Base-by-base conservation (phyloP, 495 filamentous ascomycete genomes). In the Platismatia glauca region DNA sequence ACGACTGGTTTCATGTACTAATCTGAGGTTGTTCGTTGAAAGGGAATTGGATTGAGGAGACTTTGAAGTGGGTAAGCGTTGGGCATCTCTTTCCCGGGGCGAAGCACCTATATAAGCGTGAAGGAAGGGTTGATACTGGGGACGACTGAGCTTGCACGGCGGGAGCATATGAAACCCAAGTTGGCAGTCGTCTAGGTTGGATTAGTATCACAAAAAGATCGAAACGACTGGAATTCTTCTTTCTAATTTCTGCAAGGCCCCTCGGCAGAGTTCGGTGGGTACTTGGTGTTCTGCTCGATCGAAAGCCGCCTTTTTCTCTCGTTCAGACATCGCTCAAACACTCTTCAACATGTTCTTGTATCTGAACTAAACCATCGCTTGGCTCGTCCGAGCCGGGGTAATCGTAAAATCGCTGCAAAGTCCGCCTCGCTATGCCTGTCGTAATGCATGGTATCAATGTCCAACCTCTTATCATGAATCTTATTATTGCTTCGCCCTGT, bases 341-440 rank as follows among this genome's bases (percentile, higher is more conserved):
- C 22, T 27, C n/a, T 27, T 24, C n/a, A 22, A 48, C 12, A 48
- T 0, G 1, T 13, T 48, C n/a, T 8, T 48, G 22, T 27, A 27
- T 48, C 16, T 48, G 8, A 11, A 24, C 27, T 1, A 55, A 61
- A 35, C 34, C n/a, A 34, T 63, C 61, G 55, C 61, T 31, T 63
- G 61, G 61, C 55, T 63, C 61, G 29, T 50, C 39, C 29, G 55
- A 63, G 55, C 61, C 61, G 61, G 61, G 61, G 56, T 58, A 63
- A 41, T 50, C 43, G 41, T 39, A 57, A 52, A 63, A 44, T 7
- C 29, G 55, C 35, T 50, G 33, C 59, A 35, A 53, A 53, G 5
- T 33, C 22, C 18, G 39, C 53, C 41, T 58, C 61, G 61, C 61
- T 63, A 63, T 63, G 61, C 61, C 37, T 20, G 55, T 58, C 34